phyloP scores from a whole-genome alignment of 2,329 filamentous ascomycete species.

The Cordyceps militaris region DNA sequence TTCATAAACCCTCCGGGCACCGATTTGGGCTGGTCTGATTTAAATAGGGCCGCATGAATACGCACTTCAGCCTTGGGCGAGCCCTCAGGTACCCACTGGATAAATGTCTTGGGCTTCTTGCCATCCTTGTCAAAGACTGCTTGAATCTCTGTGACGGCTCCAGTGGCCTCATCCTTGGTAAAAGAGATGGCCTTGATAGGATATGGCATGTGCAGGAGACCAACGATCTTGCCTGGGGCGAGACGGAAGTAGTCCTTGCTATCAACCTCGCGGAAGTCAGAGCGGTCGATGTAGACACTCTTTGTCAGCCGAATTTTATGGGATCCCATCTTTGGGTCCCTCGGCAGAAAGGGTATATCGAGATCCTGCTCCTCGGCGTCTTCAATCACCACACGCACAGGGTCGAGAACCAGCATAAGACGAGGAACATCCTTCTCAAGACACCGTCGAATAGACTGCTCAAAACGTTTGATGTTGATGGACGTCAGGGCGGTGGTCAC shows the following conservation, averaged over 20 bases:
- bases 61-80: conserved; percentile 66
- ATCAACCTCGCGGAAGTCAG: conserved; percentile 64
- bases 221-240: conserved; percentile 63
- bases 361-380: conserved; percentile 58
- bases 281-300: conserved; percentile 77
- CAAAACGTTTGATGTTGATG: conserved; percentile 74
- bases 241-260: conserved; percentile 67
- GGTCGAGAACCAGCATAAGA: conserved; percentile 83
- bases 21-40: conserved; percentile 71
- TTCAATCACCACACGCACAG: conserved; percentile 73
- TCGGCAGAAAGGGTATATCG: conserved; percentile 76
- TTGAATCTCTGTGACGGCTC: conserved; percentile 54
- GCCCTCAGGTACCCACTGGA: conserved; percentile 80
- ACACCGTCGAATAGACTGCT: conserved; percentile 76
- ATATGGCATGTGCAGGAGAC: conserved; percentile 59
- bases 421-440: conserved; percentile 83
- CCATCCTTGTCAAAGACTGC: conserved; percentile 52
- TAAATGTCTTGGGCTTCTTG: conserved; percentile 71
- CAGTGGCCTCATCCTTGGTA: conserved; percentile 52
- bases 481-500: conserved; percentile 76
- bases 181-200: conserved; percentile 60
- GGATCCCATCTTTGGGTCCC: conserved; percentile 61
- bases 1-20: conserved; percentile 73
- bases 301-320: conserved; percentile 60
- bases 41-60: conserved; percentile 77